phyloP scores from a whole-genome alignment of 257 asterid genomes.

The Paraleonurus japonicus region DNA sequence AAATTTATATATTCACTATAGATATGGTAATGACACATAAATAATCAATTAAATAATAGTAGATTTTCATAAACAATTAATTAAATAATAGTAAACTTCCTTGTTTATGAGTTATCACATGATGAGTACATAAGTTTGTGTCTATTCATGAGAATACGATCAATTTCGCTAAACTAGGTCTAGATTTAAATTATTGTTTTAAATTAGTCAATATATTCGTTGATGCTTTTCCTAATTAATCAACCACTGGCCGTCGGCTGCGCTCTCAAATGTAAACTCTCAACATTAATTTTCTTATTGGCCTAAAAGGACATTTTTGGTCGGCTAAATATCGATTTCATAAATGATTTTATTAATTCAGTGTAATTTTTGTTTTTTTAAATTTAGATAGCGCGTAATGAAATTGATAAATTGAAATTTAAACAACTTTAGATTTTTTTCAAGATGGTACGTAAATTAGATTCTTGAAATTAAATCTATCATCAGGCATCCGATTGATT shows the following conservation, averaged over 20 bases:
- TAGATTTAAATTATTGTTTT: not conserved
- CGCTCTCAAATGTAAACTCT: not conserved
- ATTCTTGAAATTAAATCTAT: not conserved
- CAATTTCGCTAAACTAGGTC: too few species aligned
- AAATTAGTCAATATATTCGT: not conserved
- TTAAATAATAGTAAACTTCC: too few species aligned
- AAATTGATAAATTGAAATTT: not conserved
- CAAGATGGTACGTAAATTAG: too few species aligned
- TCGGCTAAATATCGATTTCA: too few species aligned
- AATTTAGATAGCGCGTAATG: not conserved
- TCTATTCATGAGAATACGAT: too few species aligned
- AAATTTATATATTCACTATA: too few species aligned
- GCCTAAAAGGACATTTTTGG: not conserved
- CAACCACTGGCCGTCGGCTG: not conserved
- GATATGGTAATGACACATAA: too few species aligned
- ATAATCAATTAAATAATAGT: too few species aligned
- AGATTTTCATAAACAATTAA: too few species aligned
- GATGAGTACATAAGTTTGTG: too few species aligned
- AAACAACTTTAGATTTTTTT: not conserved
- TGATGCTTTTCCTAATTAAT: not conserved
- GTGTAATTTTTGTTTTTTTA: not conserved
- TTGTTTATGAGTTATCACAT: too few species aligned
- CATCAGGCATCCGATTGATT: not conserved
- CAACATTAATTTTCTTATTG: not conserved
- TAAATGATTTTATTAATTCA: not conserved